phyloP scores from a whole-genome alignment of 441 rosid species.

The Hura crepitans region DNA sequence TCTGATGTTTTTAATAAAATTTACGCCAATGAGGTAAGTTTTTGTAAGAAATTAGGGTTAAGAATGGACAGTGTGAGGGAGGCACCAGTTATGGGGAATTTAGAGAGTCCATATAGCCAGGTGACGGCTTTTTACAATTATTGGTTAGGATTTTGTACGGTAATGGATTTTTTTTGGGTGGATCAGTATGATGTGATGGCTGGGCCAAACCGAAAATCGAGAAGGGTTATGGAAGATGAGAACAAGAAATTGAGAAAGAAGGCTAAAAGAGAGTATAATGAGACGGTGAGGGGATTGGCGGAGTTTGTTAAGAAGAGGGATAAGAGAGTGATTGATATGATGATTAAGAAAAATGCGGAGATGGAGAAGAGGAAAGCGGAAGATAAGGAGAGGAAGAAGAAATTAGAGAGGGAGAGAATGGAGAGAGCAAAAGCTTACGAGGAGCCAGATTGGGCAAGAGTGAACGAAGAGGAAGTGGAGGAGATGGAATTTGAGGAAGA shows the following conservation, averaged over 20 bases:
- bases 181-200: too few species aligned
- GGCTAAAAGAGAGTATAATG: slow-evolving; percentile 76
- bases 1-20: slow-evolving; percentile 64
- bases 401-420: slow-evolving; percentile 65
- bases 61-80: slow-evolving; percentile 52
- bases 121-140: slow-evolving; percentile 81
- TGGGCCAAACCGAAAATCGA: too few species aligned
- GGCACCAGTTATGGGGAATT: slow-evolving; percentile 86
- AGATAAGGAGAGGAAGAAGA: slow-evolving; percentile 69
- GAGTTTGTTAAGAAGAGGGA: slow-evolving; percentile 91
- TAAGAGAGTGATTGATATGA: slow-evolving; percentile 88
- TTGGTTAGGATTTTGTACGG: too few species aligned
- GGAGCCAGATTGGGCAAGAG: slow-evolving; percentile 82
- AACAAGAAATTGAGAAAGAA: slow-evolving; percentile 83
- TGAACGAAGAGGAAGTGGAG: slow-evolving; percentile 43
- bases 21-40: slow-evolving; percentile 59
- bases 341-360: slow-evolving; percentile 64
- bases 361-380: slow-evolving; percentile 63
- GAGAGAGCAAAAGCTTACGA: slow-evolving; percentile 54
- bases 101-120: slow-evolving; percentile 64
- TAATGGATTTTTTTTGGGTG: too few species aligned
- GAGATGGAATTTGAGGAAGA: slow-evolving; percentile 42
- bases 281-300: slow-evolving; percentile 66
- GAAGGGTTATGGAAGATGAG: slow-evolving; percentile 92
- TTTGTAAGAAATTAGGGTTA: slow-evolving; percentile 56